Percentiles rank a stretch among this genome's conserved stretches.
Evolutionary conservation across 805 yeast species (phyloP).

Genomic region (Wickerhamiella australiensis): DNA sequence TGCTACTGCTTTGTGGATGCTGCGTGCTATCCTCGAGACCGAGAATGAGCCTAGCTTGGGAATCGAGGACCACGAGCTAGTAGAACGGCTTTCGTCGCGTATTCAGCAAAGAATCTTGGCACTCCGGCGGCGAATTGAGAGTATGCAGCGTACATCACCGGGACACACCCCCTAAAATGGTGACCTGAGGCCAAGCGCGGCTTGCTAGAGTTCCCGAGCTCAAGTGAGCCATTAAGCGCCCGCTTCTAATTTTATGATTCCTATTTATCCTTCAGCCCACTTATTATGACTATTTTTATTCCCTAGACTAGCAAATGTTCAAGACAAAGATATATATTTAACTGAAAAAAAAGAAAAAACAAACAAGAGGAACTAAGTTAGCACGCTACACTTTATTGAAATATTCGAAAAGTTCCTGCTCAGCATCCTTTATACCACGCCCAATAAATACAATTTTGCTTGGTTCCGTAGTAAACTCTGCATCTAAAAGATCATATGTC

Average conservation of each 20-base stretch:
- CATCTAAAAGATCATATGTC: conserved; percentile 66
- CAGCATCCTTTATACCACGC: conserved; percentile 35
- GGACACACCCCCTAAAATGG: background rate
- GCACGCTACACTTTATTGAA: background rate
- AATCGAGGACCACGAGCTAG: conserved; percentile 58
- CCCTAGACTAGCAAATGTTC: background rate
- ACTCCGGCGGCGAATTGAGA: conserved; percentile 33
- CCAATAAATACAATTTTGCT: conserved; percentile 71
- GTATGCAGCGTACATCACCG: background rate
- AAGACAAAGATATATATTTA: background rate
- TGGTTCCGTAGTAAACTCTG: conserved; percentile 24
- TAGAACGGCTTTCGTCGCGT: conserved; percentile 69
- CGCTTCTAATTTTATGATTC: background rate
- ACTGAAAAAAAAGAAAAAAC: too few relatives aligned
- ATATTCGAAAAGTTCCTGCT: background rate
- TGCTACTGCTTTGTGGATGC: conserved; percentile 91
- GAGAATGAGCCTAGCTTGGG: conserved; percentile 38
- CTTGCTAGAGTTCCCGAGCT: too few relatives aligned
- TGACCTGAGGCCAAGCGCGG: too few relatives aligned
- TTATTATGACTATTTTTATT: background rate
- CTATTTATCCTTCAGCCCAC: background rate
- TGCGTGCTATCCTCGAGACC: conserved; percentile 65
- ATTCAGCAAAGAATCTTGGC: conserved; percentile 70
- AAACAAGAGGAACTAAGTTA: too few relatives aligned
- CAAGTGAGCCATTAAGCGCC: too few relatives aligned